These are phyloP conservation scores for Quercus glauca DNA, from an alignment of 306 rosid species.

Conservation along the genomic window DNA sequence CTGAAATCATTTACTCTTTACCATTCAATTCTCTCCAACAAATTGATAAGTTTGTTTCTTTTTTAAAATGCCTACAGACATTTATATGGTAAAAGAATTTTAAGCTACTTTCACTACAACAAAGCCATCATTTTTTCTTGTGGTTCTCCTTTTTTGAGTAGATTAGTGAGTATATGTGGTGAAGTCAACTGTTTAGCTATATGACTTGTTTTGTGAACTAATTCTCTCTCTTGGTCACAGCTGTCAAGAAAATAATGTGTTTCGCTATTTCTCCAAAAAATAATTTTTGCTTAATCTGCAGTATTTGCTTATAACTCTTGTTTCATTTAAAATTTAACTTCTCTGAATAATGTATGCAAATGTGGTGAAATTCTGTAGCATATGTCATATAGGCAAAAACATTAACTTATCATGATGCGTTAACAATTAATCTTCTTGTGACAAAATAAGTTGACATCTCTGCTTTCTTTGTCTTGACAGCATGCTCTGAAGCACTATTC, in stretches of 20 bases:
- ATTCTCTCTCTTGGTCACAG: not conserved
- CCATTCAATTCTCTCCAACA: too few relatives aligned
- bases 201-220: not conserved
- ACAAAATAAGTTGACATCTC: not conserved
- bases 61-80: too few relatives aligned
- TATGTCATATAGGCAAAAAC: not conserved
- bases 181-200: not conserved
- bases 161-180: not conserved
- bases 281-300: not conserved
- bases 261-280: too few relatives aligned
- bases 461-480: slow-evolving; percentile 24
- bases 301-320: not conserved
- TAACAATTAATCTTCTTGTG: not conserved
- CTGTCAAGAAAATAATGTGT: not conserved
- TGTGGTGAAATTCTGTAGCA: not conserved
- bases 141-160: not conserved
- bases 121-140: not conserved
- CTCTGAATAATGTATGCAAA: not conserved
- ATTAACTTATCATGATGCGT: not conserved
- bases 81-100: too few relatives aligned
- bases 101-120: too few relatives aligned
- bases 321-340: not conserved
- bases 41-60: too few relatives aligned
- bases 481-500: slow-evolving; percentile 53
- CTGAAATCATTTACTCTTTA: too few relatives aligned